phyloP scores from a whole-genome alignment of 2,329 filamentous ascomycete species.

The Microcyclosporella mali region DNA sequence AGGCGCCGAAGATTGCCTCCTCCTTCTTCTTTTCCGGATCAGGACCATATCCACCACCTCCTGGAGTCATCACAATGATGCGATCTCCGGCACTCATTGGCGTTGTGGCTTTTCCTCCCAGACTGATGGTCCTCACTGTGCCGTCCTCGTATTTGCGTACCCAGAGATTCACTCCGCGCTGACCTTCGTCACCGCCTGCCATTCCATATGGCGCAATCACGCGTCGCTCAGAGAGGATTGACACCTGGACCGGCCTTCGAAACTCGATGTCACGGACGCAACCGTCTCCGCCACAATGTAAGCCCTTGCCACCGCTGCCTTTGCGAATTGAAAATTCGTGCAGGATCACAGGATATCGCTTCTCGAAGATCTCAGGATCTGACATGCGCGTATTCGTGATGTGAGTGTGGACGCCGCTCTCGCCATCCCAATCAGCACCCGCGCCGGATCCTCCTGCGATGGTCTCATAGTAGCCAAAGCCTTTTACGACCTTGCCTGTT shows the following conservation, averaged over 20 bases:
- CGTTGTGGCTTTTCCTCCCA: slow-evolving; percentile 54
- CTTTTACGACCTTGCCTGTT: slow-evolving; percentile 17
- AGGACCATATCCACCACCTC: slow-evolving; percentile 69
- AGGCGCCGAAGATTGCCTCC: slow-evolving; percentile 14
- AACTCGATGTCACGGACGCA: slow-evolving; percentile 31
- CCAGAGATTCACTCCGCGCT: slow-evolving; percentile 27
- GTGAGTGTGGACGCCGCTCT: slow-evolving; percentile 31
- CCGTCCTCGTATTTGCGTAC: slow-evolving; percentile 23
- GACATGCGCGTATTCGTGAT: slow-evolving; percentile 37
- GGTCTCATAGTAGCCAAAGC: slow-evolving; percentile 34
- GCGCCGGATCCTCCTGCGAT: slow-evolving; percentile 35
- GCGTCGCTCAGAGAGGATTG: slow-evolving; percentile 30
- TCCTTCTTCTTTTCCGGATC: slow-evolving; percentile 51
- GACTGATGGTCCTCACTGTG: slow-evolving; percentile 16
- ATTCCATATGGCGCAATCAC: slow-evolving; percentile 32
- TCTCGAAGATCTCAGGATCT: slow-evolving; percentile 33
- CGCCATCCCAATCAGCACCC: slow-evolving; percentile 30
- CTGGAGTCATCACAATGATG: slow-evolving; percentile 72
- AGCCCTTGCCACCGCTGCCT: slow-evolving; percentile 29
- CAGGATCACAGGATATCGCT: slow-evolving; percentile 33
- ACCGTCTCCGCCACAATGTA: slow-evolving; percentile 30
- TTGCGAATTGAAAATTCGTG: slow-evolving; percentile 29
- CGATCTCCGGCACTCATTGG: slow-evolving; percentile 68
- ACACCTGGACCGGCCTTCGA: slow-evolving; percentile 22
- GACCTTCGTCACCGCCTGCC: slow-evolving; percentile 30